Base-by-base conservation (phyloP, 2,329 filamentous ascomycete genomes). In the Dothistroma pini region DNA sequence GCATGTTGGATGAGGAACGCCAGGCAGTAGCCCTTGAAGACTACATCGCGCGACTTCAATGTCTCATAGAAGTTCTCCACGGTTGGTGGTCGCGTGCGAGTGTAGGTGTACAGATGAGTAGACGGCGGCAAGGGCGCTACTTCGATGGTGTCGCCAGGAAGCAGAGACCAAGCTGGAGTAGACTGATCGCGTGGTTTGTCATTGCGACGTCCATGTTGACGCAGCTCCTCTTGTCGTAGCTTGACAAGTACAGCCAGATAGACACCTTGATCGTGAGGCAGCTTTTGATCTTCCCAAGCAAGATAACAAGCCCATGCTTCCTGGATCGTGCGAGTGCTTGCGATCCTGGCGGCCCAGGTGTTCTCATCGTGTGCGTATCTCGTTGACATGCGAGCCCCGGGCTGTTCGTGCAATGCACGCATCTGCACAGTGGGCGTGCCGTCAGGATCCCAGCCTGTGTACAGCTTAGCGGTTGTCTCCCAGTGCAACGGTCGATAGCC, bases 251-350 rank as follows among this genome's bases (percentile, higher is more conserved):
- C 86, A 38, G 81, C 83, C 56, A 79, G 73, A 62, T 84, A 85
- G 1, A 85, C 76, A 29, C 74, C 71, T 32, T 74, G 64, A 57
- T 74, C 72, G n/a, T 74, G 68, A 10, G 70, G 71, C 38, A 75
- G 66, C 9, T 70, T 72, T 14, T 76, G 74, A 22, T 80, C 76
- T 69, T 84, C 78, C 62, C 81, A 85, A 5, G 83, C 79, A 48
- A 86, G 72, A 69, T 86, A 88, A 63, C 83, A 85, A 22, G 85
- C 84, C 86, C 86, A 88, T 6, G 86, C 85, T 74, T 88, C 85
- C 62, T 84, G 79, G 52, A 83, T 73, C 4, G 85, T 87, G 38
- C 86, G 78, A 11, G 86, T 88, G 22, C 83, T 79, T 51, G 77
- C 76, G 56, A 88, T 82, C 11, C 85, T 79, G 34, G 82, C 83